phyloP scores from a whole-genome alignment of 2,329 filamentous ascomycete species.

The Fusarium penzigii region DNA sequence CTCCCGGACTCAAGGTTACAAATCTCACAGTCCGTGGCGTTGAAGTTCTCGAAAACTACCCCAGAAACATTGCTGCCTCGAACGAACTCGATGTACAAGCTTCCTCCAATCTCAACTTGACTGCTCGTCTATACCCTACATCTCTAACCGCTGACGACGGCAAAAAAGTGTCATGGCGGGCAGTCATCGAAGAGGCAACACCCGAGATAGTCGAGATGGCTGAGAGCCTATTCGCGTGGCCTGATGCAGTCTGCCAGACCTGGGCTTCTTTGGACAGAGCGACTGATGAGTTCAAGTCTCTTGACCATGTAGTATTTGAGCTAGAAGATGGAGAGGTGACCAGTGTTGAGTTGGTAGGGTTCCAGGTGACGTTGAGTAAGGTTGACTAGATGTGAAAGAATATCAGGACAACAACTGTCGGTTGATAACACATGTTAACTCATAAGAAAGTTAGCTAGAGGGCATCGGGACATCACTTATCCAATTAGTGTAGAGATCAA shows the following conservation, averaged over 20 bases:
- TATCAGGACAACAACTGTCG: too few species aligned
- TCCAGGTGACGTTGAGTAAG: background rate
- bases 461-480: too few species aligned
- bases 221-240: slow-evolving; percentile 2
- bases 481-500: too few species aligned
- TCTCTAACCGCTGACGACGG: background rate
- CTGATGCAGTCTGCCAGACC: slow-evolving; percentile 4
- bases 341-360: slow-evolving; percentile 2
- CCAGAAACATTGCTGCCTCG: background rate
- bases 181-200: background rate
- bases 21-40: slow-evolving; percentile 5
- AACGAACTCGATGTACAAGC: too few species aligned
- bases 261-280: slow-evolving; percentile 5
- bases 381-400: background rate
- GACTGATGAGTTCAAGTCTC: background rate
- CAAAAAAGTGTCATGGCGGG: background rate
- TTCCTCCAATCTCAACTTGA: background rate
- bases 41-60: slow-evolving; percentile 1
- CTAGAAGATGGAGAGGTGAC: background rate
- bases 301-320: slow-evolving; percentile 9
- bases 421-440: too few species aligned
- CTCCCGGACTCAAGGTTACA: background rate
- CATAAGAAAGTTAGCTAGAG: too few species aligned
- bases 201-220: background rate
- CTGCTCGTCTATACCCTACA: background rate